These are phyloP conservation scores for Nigrospora osmanthi DNA, from an alignment of 2,329 filamentous ascomycete genomes.

Conservation along the genomic window DNA sequence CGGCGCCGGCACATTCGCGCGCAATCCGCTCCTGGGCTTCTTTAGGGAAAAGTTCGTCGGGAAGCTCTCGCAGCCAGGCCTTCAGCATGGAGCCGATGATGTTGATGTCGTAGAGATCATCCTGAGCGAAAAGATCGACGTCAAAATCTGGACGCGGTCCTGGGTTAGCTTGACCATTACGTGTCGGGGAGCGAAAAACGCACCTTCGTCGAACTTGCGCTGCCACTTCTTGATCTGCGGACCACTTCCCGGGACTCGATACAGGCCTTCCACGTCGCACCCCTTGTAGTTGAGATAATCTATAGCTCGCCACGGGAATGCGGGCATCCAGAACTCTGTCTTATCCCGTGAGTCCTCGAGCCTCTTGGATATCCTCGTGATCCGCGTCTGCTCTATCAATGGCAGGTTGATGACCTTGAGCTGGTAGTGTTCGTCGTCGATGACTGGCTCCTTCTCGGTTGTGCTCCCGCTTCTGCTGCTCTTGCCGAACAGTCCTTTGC, in stretches of 20 bases:
- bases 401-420: conserved; percentile 81
- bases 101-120: conserved; percentile 90
- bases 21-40: conserved; percentile 72
- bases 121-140: conserved; percentile 81
- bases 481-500: conserved; percentile 78
- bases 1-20: conserved; percentile 70
- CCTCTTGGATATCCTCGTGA: conserved; percentile 83
- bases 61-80: conserved; percentile 89
- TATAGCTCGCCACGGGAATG: conserved; percentile 89
- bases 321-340: conserved; percentile 98
- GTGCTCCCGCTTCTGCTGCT: conserved; percentile 64
- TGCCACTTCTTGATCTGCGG: conserved; percentile 93
- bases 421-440: conserved; percentile 78
- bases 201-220: conserved; percentile 79
- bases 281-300: conserved; percentile 95
- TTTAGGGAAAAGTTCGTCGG: conserved; percentile 88
- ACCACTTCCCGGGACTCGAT: conserved; percentile 84
- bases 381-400: conserved; percentile 80
- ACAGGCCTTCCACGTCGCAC: conserved; percentile 87
- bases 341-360: conserved; percentile 86
- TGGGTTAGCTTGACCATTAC: no score
- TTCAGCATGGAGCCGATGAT: conserved; percentile 96
- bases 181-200: conserved; percentile 9
- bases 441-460: conserved; percentile 52
- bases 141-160: conserved; percentile 56